These are phyloP conservation scores for Leccinum pseudoinsigne DNA, from an alignment of 1,284 basidiomycete species.

Conservation along the genomic window DNA sequence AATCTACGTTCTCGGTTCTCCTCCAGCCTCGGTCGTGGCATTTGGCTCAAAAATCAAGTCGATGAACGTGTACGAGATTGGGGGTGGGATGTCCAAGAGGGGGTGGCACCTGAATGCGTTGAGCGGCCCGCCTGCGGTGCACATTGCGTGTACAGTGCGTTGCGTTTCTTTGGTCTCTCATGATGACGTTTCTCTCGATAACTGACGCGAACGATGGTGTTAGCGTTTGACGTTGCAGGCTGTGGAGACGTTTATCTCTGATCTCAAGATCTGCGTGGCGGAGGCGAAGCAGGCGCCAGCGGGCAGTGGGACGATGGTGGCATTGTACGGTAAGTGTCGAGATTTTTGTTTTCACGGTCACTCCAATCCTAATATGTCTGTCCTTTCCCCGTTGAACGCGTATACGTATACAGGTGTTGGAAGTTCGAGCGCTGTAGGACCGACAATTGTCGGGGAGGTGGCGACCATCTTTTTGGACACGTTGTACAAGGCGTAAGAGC, in stretches of 20 bases:
- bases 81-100: slow-evolving; percentile 82
- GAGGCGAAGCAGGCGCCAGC: slow-evolving; percentile 58
- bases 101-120: slow-evolving; percentile 95
- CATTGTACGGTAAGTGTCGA: slow-evolving; percentile 74
- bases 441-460: slow-evolving; percentile 84
- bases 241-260: slow-evolving; percentile 77
- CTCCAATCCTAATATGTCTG: background rate
- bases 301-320: slow-evolving; percentile 81
- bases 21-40: slow-evolving; percentile 89
- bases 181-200: background rate
- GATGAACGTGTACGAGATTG: slow-evolving; percentile 83
- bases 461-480: slow-evolving; percentile 83
- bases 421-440: slow-evolving; percentile 84
- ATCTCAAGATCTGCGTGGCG: slow-evolving; percentile 76
- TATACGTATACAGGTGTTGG: slow-evolving; percentile 67
- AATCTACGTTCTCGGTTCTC: slow-evolving; percentile 86
- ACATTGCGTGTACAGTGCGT: slow-evolving; percentile 92
- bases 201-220: slow-evolving; percentile 43
- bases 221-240: slow-evolving; percentile 78
- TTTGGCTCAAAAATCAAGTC: slow-evolving; percentile 67
- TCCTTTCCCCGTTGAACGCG: background rate
- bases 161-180: background rate
- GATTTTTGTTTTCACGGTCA: background rate
- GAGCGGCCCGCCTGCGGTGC: slow-evolving; percentile 77
- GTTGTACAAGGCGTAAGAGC: slow-evolving; percentile 69